Evolutionary conservation across 2,329 filamentous ascomycete species (phyloP).

Genomic region (Fusarium beomiforme): DNA sequence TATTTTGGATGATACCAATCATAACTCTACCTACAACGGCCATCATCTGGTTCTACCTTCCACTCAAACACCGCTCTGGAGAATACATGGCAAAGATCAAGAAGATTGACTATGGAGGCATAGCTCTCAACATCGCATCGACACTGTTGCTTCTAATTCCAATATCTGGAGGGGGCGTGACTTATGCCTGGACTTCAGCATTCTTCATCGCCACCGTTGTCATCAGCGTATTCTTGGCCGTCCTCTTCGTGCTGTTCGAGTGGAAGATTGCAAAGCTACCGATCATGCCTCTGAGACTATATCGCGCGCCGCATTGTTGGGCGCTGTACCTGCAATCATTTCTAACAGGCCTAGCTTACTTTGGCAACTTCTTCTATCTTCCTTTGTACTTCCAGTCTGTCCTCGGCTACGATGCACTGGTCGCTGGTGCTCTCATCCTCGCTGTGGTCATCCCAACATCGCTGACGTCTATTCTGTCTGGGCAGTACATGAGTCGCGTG

Average conservation of each 20-base stretch:
- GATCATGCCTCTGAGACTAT: neutral
- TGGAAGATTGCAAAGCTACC: neutral
- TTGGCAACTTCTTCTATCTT: neutral
- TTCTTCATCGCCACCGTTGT: neutral
- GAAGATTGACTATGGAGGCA: neutral
- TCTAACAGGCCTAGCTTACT: neutral
- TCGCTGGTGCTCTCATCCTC: neutral
- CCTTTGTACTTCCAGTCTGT: neutral
- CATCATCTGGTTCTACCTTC: neutral
- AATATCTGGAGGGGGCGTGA: neutral
- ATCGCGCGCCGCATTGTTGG: neutral
- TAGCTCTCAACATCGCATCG: neutral
- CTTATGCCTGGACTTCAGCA: neutral
- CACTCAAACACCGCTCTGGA: neutral
- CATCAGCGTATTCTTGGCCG: neutral
- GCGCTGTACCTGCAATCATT: neutral
- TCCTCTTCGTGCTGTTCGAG: neutral
- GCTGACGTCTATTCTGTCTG: neutral
- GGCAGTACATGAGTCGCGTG: conserved; percentile 4
- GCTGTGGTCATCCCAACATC: neutral
- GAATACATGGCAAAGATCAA: neutral
- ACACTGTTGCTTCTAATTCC: neutral
- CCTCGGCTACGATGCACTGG: neutral
- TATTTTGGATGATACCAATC: neutral
- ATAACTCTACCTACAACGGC: neutral